Base-by-base conservation (phyloP, 495 filamentous ascomycete genomes). In the Parachaetomium inaequale region DNA sequence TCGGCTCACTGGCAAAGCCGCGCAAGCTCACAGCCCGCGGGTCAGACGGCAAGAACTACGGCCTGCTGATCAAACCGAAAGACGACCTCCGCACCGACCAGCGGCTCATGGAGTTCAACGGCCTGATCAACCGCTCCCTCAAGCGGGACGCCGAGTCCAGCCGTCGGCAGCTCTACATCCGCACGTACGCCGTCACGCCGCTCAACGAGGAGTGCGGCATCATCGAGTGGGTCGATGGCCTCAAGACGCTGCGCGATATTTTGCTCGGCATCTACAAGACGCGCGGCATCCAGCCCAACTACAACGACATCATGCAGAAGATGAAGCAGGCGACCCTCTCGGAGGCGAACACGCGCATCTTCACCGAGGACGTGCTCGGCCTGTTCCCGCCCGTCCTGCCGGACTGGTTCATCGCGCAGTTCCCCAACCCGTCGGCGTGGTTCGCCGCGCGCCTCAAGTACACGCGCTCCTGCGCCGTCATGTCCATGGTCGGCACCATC, bases 221-320 rank as follows among this genome's bases (percentile, higher is more conserved):
- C 53, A 96, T 99, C 65, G 92, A 99, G 76, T 99, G 94, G 94
- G 91, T 99, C n/a, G 92, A 97, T 65, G 92, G 93, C 31, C 85
- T 98, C 59, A 92, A 92, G 64, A 92, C 94, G 19, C 80, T 98
- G 58, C 90, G 94, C 56, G 94, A 99, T 63, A 96, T 98, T 71
- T 78, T 99, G 49, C 80, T 95, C 53, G 83, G 78, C 56, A 79
- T 88, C 53, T 91, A 97, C 68, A 86, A 85, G 63, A 81, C 89
- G 64, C 88, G 86, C 58, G 84, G 84, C 25, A 81, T 93, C 55
- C 54, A 63, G 3, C 75, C 77, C 23, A 79, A 84, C 66, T 84
- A 84, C 70, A 55, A 55, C 32, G 71, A 75, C 1, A 72, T 84
- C n/a, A 67, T 71, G 38, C 60, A 68, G 38, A 73, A 76, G 64